Conservation (phyloP, 208 protist genomes). For the Endotrypanum monterogeii region DNA sequence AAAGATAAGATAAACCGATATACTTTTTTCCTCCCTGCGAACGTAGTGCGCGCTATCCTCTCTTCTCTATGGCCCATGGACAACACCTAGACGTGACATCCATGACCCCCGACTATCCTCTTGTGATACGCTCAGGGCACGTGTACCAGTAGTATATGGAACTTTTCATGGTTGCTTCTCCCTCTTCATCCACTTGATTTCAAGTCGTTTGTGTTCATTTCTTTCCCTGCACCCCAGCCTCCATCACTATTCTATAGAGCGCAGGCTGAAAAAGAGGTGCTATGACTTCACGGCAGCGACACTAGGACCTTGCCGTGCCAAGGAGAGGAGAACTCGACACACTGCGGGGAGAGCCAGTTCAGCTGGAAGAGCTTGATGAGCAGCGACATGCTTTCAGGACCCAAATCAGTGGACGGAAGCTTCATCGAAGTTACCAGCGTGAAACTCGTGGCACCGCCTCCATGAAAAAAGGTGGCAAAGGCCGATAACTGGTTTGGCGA, state of each 20-base stretch:
- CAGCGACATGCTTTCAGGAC: constrained; percentile 13
- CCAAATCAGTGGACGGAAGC: constrained; percentile 22
- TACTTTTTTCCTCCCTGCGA: too few relatives aligned
- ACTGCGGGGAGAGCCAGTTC: constrained; percentile 85
- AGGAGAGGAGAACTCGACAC: constrained; percentile 73
- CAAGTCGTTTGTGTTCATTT: neutral
- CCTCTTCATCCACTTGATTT: constrained; percentile 2
- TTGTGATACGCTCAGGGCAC: neutral
- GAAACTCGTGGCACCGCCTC: constrained; percentile 27
- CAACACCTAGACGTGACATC: neutral
- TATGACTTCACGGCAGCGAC: constrained; percentile 20
- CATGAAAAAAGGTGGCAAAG: constrained; percentile 45
- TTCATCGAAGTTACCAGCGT: constrained; percentile 32
- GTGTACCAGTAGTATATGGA: neutral
- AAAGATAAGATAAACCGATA: neutral
- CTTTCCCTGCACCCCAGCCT: neutral
- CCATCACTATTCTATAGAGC: neutral
- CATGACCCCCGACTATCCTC: neutral
- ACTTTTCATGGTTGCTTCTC: constrained; percentile 1
- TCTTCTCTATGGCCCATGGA: neutral
- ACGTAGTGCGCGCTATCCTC: neutral
- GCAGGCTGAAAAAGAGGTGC: neutral
- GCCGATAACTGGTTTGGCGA: constrained; percentile 34
- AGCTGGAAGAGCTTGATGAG: constrained; percentile 53
- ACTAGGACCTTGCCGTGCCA: constrained; percentile 72